Base-by-base conservation (phyloP, 2,329 filamentous ascomycete species). In the Xylariaceae sp. region DNA sequence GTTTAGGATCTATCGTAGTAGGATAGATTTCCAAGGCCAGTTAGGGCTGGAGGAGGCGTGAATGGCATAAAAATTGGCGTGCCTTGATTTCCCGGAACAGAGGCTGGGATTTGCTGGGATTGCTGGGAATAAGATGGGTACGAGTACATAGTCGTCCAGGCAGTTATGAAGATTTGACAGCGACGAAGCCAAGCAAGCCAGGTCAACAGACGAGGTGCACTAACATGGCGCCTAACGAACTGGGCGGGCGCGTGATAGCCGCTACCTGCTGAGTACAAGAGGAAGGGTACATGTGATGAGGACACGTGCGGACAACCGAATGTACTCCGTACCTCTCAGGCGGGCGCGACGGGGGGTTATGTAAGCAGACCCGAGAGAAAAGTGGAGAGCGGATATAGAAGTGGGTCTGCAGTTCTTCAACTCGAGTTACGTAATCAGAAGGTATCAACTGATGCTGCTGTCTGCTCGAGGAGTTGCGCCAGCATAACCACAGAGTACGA, bases 281-380 rank as follows among this genome's bases (percentile, higher is more conserved):
- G 2, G 4, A 35, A 30, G 51, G 11, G 35, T 5, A 23, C n/a
- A n/a, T 41, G 3, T 17, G 23, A 30, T 30, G 35, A 63, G 62
- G 62, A 63, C 62, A 64, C 62, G 62, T 64, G 62, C 62, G 49
- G 51, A 18, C 18, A 51, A 39, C 9, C 30, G 11, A n/a, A 9
- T 2, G 11, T 9, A 18, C 17, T 18, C 17, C 17, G 17, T 18
- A 18, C 17, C 17, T 18, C 17, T 18, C 17, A 30, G 30, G 17
- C 50, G 23, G 23, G 23, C 23, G 23, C 23, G 44, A 17, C 7
- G 51, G 9, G 9, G 11, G 41, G 39, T 51, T 51, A 51, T 35
- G 23, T n/a, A 35, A 51, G 11, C 30, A n/a, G 6, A 30, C 17
- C 2, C 17, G 11, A 13, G 17, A 17, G 10, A 7, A 5, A 50